Conservation (phyloP, 495 filamentous ascomycete species). For the Talaromyces wortmannii region DNA sequence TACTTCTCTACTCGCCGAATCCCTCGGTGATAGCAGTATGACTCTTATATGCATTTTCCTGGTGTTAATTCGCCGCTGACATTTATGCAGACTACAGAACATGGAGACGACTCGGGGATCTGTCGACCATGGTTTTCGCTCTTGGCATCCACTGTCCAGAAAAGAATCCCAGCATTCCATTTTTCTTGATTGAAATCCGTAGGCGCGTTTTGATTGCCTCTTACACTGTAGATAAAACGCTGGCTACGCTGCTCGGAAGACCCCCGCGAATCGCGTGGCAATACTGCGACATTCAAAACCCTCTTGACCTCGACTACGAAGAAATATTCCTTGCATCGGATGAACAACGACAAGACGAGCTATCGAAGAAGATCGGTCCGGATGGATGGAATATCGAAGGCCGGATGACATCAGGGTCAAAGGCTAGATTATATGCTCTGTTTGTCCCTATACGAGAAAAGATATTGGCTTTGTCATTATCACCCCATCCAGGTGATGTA, state of each 20-base stretch:
- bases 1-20: not conserved
- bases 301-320: constrained; percentile 37
- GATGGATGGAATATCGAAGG: constrained; percentile 38
- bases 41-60: not conserved
- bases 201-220: constrained; percentile 34
- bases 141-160: constrained; percentile 39
- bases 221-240: constrained; percentile 31
- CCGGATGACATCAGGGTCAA: constrained; percentile 20
- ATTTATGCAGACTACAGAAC: constrained; percentile 3
- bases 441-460: constrained; percentile 36
- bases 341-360: constrained; percentile 15
- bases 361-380: constrained; percentile 20
- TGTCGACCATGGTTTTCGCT: constrained; percentile 14
- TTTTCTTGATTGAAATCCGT: constrained; percentile 31
- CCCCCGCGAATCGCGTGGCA: constrained; percentile 36
- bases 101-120: constrained; percentile 5
- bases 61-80: not conserved
- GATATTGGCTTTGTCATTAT: constrained; percentile 40
- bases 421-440: constrained; percentile 29
- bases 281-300: constrained; percentile 37
- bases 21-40: not conserved
- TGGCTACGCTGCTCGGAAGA: constrained; percentile 34
- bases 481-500: constrained; percentile 8
- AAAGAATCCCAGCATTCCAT: constrained; percentile 14
- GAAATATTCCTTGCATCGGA: constrained; percentile 26